A percentile compares a stretch with the other conserved stretches of the same genome.
Evolutionary conservation across 371 early-diverging fungal species (phyloP).

Genomic region (Mortierella sp.): DNA sequence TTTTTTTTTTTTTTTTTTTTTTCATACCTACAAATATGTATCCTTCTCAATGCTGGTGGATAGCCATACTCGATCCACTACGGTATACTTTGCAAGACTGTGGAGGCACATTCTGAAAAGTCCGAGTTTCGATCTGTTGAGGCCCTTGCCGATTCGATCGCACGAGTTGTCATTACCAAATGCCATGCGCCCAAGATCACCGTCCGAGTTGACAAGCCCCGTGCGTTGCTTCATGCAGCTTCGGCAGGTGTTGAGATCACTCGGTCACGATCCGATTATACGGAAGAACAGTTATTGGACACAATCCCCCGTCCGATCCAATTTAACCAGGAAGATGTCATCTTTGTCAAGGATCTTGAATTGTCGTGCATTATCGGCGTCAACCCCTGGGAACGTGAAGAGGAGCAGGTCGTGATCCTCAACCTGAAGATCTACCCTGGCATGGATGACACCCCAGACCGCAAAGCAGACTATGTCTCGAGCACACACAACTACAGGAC

Average conservation of each 20-base stretch:
- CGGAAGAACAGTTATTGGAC: constrained; percentile 31
- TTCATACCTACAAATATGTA: too few species aligned
- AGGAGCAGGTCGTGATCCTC: constrained; percentile 90
- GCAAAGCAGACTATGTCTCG: constrained; percentile 63
- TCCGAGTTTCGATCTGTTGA: constrained; percentile 76
- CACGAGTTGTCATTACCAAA: constrained; percentile 64
- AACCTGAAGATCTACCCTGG: constrained; percentile 81
- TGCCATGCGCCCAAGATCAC: constrained; percentile 72
- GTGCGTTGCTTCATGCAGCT: constrained; percentile 91
- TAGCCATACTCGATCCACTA: constrained; percentile 85
- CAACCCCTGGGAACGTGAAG: constrained; percentile 95
- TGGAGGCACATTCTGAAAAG: constrained; percentile 80
- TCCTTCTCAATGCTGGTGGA: too few species aligned
- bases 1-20: background rate
- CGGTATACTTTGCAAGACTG: constrained; percentile 79
- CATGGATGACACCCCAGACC: constrained; percentile 39
- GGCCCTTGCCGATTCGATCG: constrained; percentile 77
- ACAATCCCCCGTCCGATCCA: constrained; percentile 30
- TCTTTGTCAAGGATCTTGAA: constrained; percentile 84
- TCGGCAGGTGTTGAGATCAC: constrained; percentile 89
- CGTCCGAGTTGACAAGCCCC: constrained; percentile 87
- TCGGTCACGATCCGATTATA: constrained; percentile 65
- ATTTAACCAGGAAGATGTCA: constrained; percentile 57
- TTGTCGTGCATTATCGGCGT: constrained; percentile 93
- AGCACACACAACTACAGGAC: constrained; percentile 84